Evolutionary conservation across 768 basidiomycete genomes (phyloP), one percentile per base, ranked within the genome.

Genomic region (Panaeolus cyanescens): DNA sequence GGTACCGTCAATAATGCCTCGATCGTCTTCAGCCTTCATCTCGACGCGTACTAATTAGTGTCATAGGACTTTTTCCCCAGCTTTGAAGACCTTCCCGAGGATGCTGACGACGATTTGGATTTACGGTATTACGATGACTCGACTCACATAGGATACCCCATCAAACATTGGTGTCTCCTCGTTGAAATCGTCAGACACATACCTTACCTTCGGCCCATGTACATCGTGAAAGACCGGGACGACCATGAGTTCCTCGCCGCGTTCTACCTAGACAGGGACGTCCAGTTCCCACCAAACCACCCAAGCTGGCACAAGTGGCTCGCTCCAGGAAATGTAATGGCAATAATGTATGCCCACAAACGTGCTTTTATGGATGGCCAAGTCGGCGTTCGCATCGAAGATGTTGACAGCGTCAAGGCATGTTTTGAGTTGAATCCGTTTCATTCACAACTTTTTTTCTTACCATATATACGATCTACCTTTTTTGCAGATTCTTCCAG

Each of bases 121-220:
- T 17, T 62, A 2, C 12, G 55, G 1, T 70, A 64, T 42, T 68
- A 67, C 53, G 58, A 64, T 19, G 59, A 60, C 12, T 61, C 61
- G 17, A 58, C 62, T 10, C 60, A 58, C 20, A 55, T 57, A 36
- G 65, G 62, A 13, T 31, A 65, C 53, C 69, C 68, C 4, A 60
- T 36, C 32, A 62, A 59, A 34, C 75, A 73, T 64, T 74, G 74
- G 73, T 76, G 75, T 58, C 65, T 75, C 32, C 64, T 76, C 13
- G 73, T 68, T 9, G 71, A 75, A 57, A 73, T 75, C 36, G 61
- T 69, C 25, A 54, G 59, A 20, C 25, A 19, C 12, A 34, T 70
- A 13, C 62, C 64, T 3, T 69, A 62, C 34, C 17, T 62, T 10
- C 65, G 72, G 6, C 69, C 68, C 3, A 65, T 67, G 67, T 71